Base-by-base conservation (phyloP, 2,329 filamentous ascomycete species). In the Arthrobotrys megalospora region DNA sequence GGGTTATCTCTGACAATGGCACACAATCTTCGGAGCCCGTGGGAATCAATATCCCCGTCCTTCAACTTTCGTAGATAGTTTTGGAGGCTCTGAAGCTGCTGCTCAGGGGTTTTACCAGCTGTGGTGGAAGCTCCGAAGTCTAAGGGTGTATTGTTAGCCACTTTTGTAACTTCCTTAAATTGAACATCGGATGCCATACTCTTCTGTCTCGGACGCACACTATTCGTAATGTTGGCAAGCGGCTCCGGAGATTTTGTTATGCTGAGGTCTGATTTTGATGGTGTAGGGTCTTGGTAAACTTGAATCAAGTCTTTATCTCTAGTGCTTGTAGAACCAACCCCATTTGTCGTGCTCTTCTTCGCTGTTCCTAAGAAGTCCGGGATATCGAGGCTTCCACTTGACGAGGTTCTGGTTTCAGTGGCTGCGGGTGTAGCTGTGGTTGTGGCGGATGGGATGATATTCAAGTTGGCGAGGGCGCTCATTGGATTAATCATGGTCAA, bases 221-320 rank as follows among this genome's bases (percentile, higher is more conserved):
- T 77, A n/a, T 77, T 77, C 2, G 73, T 77, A 16, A 77, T 79
- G 36, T 70, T 79, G 3, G 76, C 53, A 3, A 79, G 52, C 11
- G 76, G 76, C 34, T 68, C 68, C 11, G 68, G 76, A 16, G 69
- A 66, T 32, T 21, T 73, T 4, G 68, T 10, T 8, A 50, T 47
- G 11, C 60, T 68, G 12, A 68, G 53, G 10, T 72, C 76, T 3
- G 52, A 24, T 16, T 53, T 58, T 32, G 67, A 45, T 14, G 53
- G 62, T 0, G 58, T 52, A 21, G 86, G 87, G 66, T 87, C 81
- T 64, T 81, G 80, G 52, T 82, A 82, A 34, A 82, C 80, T 43
- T 81, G 80, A 21, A 82, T 82, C 21, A 68, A 62, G 21, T 79
- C 80, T 45, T 79, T 76, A 11, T 80, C 77, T n/a, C 76, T 79